Evolutionary conservation across 1,284 basidiomycete genomes (phyloP), one percentile per base, ranked within the genome.

Genomic region (Kalmanozyma brasiliensis): DNA sequence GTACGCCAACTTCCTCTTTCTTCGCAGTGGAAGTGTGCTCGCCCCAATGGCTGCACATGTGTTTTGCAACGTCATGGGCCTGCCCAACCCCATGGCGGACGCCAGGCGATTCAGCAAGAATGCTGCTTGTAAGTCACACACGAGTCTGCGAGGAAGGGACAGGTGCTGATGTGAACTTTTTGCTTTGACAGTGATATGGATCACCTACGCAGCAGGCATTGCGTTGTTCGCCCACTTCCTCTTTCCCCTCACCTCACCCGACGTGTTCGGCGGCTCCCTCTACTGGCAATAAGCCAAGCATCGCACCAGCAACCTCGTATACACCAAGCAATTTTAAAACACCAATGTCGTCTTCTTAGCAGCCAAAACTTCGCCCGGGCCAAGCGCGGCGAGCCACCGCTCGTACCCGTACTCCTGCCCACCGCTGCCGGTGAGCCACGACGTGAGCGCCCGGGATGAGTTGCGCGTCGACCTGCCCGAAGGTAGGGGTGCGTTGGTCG

Each of bases 61-160:
- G 3, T 93, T 94, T 78, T 98, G 95, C 85, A 98, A 98, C 80
- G 80, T 91, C 41, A 94, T 97, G 92, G 94, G 94, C 2, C 74
- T 94, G n/a, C 93, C 93, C 2, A 56, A 74, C 9, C 85, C 85
- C 16, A 83, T 85, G 20, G 72, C 49, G 29, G 86, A 85, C n/a
- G n/a, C 23, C 66, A 86, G 22, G 64, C 76, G 19, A 71, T 80
- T 33, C 83, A 80, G 64, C 4, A 75, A 73, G 49, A 77, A 29
- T 11, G 26, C 26, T 11, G 26, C 26, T 13, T 66, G 85, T 86
- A 81, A 74, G 84, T 83, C 16, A 2, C 49, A 17, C 22, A 23
- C 23, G 24, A 23, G 22, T 1, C 16, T 17, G 26, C 26, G 26
- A 43, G 11, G 13, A 7, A 43, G 29, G 20, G 0, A 3, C 24